These are phyloP conservation scores for Serendipita sp. DNA, from an alignment of 768 basidiomycete genomes.

Conservation along the genomic window DNA sequence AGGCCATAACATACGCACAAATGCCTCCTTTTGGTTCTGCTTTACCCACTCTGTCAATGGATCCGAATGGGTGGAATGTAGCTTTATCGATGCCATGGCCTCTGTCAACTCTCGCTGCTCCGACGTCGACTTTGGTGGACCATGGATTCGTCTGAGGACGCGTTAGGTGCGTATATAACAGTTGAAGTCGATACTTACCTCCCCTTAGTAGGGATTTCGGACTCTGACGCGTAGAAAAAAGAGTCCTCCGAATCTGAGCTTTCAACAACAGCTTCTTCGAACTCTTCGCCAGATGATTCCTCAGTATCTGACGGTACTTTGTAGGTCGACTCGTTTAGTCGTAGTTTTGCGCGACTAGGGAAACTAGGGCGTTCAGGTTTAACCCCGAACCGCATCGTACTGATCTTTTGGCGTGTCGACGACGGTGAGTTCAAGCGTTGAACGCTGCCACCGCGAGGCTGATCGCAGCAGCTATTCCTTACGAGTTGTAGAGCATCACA, in stretches of 20 bases:
- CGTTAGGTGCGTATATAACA: neutral
- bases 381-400: neutral
- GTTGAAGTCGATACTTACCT: neutral
- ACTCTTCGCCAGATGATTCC: neutral
- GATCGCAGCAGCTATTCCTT: neutral
- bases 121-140: conserved; percentile 12
- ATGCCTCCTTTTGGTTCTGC: conserved; percentile 29
- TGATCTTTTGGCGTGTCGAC: neutral
- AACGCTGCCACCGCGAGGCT: neutral
- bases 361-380: neutral
- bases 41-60: conserved; percentile 40
- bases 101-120: conserved; percentile 27
- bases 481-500: too few relatives aligned
- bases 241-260: neutral
- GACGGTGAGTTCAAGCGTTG: neutral
- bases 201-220: neutral
- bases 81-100: conserved; percentile 29
- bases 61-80: conserved; percentile 30
- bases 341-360: neutral
- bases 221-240: conserved; percentile 4
- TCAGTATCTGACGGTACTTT: neutral
- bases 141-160: neutral
- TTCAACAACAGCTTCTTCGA: neutral
- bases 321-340: neutral
- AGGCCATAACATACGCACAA: conserved; percentile 19